phyloP scores from a whole-genome alignment of 2,329 filamentous ascomycete species.

The Colletotrichum navitas region DNA sequence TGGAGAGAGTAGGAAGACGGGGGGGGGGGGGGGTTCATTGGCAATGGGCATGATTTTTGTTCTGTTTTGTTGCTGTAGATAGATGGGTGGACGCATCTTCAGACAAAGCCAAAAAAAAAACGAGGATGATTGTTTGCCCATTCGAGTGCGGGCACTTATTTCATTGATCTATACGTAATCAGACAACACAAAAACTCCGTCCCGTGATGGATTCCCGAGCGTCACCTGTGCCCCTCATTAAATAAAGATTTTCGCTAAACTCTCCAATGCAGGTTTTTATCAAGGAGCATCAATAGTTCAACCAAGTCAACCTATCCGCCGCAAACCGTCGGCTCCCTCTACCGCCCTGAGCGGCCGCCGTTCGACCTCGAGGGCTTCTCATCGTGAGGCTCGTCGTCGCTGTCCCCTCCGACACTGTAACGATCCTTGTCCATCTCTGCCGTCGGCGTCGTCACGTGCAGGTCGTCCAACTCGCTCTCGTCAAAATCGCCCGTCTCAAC shows the following conservation, averaged over 20 bases:
- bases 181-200: constrained; percentile 33
- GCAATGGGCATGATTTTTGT: neutral
- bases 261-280: constrained; percentile 28
- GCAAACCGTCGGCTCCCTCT: neutral
- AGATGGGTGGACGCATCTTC: neutral
- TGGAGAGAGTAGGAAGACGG: neutral
- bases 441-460: constrained; percentile 65
- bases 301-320: constrained; percentile 1
- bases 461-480: constrained; percentile 73
- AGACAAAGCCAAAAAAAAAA: constrained; percentile 2
- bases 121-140: neutral
- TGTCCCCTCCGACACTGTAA: constrained; percentile 70
- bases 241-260: constrained; percentile 18
- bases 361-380: constrained; percentile 41
- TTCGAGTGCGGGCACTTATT: neutral
- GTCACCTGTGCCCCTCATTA: neutral
- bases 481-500: constrained; percentile 75
- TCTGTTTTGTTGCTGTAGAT: neutral
- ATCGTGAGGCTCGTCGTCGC: constrained; percentile 63
- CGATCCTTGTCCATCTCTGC: constrained; percentile 57
- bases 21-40: neutral
- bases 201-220: constrained; percentile 17
- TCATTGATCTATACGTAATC: constrained; percentile 27
- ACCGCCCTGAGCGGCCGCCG: constrained; percentile 39
- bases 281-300: constrained; percentile 22